Evolutionary conservation across 352 stramenopile species (phyloP).

Genomic region (Phytophthora pinifolia): DNA sequence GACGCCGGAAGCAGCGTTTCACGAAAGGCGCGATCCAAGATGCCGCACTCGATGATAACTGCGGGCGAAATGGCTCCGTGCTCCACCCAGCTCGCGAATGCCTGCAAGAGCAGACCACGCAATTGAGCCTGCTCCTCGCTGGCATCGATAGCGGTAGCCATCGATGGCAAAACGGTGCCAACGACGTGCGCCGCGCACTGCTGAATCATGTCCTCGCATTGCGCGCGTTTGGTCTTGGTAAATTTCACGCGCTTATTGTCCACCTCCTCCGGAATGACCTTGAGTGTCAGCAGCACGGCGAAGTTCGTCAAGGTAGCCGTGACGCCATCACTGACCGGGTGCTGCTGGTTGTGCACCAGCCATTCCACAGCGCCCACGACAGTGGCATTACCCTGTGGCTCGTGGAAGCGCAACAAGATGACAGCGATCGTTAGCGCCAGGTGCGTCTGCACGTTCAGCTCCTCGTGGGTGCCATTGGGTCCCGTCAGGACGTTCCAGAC

Average conservation of each 20-base stretch:
- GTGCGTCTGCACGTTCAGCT: slow-evolving; percentile 66
- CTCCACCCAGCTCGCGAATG: slow-evolving; percentile 76
- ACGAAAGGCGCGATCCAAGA: slow-evolving; percentile 62
- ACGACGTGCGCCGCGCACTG: slow-evolving; percentile 61
- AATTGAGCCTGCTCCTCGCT: slow-evolving; percentile 47
- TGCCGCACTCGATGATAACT: slow-evolving; percentile 59
- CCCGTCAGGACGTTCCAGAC: slow-evolving; percentile 79
- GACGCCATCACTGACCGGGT: slow-evolving; percentile 41
- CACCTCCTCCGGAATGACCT: slow-evolving; percentile 79
- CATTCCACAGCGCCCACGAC: slow-evolving; percentile 71
- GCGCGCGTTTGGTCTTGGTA: slow-evolving; percentile 55
- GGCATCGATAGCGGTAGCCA: slow-evolving; percentile 58
- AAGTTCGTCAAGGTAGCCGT: slow-evolving; percentile 66
- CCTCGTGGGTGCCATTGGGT: slow-evolving; percentile 49
- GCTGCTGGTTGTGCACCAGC: slow-evolving; percentile 71
- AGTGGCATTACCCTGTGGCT: slow-evolving; percentile 48
- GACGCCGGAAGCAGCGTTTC: slow-evolving; percentile 44
- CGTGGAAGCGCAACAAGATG: slow-evolving; percentile 76
- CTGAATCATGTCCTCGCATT: slow-evolving; percentile 73
- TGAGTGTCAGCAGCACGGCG: slow-evolving; percentile 70
- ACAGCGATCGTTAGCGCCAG: slow-evolving; percentile 76
- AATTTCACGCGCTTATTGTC: slow-evolving; percentile 83
- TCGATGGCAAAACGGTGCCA: slow-evolving; percentile 53
- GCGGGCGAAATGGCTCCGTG: slow-evolving; percentile 52
- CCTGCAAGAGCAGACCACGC: slow-evolving; percentile 56